phyloP scores from a whole-genome alignment of 345 rosid genomes.

The Citropsis articulata region DNA sequence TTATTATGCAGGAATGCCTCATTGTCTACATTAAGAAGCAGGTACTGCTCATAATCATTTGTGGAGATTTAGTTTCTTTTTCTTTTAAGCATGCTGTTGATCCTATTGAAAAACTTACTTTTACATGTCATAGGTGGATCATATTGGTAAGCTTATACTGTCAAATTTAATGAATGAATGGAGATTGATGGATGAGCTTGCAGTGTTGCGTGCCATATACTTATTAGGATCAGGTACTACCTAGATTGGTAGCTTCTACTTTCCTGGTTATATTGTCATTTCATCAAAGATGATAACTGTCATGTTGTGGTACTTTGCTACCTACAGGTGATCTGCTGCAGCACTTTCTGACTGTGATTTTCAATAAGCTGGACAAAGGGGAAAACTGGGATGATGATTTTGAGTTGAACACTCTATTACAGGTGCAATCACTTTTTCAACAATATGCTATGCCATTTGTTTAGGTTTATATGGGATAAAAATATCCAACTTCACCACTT shows the following conservation, averaged over 20 bases:
- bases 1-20: slow-evolving; percentile 85
- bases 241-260: slow-evolving; percentile 16
- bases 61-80: slow-evolving; percentile 11
- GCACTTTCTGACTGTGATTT: slow-evolving; percentile 80
- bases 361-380: slow-evolving; percentile 78
- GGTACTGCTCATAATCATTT: slow-evolving; percentile 39
- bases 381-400: slow-evolving; percentile 94
- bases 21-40: slow-evolving; percentile 68
- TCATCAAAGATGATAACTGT: slow-evolving; percentile 7
- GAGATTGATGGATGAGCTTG: slow-evolving; percentile 96
- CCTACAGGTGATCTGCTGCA: slow-evolving; percentile 89
- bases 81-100: neutral
- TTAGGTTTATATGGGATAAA: neutral
- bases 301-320: slow-evolving; percentile 18
- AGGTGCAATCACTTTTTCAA: slow-evolving; percentile 46
- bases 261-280: slow-evolving; percentile 10
- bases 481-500: neutral
- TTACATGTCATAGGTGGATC: slow-evolving; percentile 59
- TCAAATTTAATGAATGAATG: slow-evolving; percentile 89
- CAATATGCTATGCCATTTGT: neutral
- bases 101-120: slow-evolving; percentile 15
- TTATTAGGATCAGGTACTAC: slow-evolving; percentile 88
- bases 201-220: slow-evolving; percentile 92
- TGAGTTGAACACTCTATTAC: slow-evolving; percentile 81
- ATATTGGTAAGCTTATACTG: slow-evolving; percentile 68